Evolutionary conservation across 805 yeast genomes (phyloP), one percentile per base, ranked within the genome.

Genomic region (Cyberlindnera suaveolens): DNA sequence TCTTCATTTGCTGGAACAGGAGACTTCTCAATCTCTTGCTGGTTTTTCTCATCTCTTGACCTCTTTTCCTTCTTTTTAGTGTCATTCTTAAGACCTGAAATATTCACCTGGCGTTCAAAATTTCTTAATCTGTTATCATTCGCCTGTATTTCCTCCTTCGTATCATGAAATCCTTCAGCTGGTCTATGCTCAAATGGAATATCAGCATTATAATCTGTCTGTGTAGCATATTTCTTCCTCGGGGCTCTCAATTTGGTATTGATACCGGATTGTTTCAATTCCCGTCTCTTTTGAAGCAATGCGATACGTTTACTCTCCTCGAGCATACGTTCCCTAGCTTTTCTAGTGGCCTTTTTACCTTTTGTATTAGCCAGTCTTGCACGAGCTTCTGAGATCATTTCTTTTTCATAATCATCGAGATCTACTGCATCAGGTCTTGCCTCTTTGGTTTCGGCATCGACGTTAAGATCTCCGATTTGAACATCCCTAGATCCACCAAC

Each of bases 321-420:
- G 36, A 88, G 65, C 75, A 85, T 73, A 40, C 93, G 68, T 59
- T 91, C 98, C 44, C 97, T 70, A 2, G 82, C 86, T 58, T 90
- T 88, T 45, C 98, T 66, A 45, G 90, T 86, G 0, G 97, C 96
- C 62, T 91, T 91, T 52, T 90, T 89, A 46, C 98, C 99, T 60
- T 85, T 88, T 0, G 97, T 89, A 54, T 88, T 90, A 11, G 95
- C 86, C 49, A 91, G 67, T 52, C 99, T 75, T 2, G 96, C 96
- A 38, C 83, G 75, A 1, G 99, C 99, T 59, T 93, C 99, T n/a
- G 87, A 78, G 7, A 90, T 63, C 96, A 90, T 88, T 60, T 91
- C 97, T 44, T 75, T 67, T 55, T 91, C 96, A 46, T 87, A 96
- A 35, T 88, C 96, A 45, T 82, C 90, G 71, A 88, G 67, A 23